Evolutionary conservation across 352 stramenopile species (phyloP), one percentile per base, ranked within the genome.

Genomic region (Chrysophaeum taylorii): DNA sequence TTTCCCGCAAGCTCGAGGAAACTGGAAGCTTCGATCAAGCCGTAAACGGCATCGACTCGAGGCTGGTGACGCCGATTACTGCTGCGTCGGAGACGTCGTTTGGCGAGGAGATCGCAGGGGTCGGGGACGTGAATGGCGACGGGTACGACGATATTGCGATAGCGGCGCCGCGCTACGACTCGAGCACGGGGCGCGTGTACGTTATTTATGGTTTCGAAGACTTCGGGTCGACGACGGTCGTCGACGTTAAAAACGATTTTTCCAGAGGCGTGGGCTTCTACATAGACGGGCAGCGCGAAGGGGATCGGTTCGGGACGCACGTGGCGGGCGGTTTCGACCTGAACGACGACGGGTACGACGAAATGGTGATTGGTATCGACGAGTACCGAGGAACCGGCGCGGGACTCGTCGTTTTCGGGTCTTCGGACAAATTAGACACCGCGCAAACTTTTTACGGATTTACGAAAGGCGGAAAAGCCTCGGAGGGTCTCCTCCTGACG

Each of bases 41-140:
- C 2, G 27, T 66, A 18, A 33, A 66, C 57, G 31, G 9, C 9
- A 9, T 66, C 31, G 36, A 45, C n/a, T 27, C 31, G 14, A 14
- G 41, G 12, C 16, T 66, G 31, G 27, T 66, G 7, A 27, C 45
- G 33, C 31, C 12, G 1, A 66, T 45, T 23, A 64, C 53, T 5
- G 35, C 41, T 33, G 33, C 41, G 16, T 35, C 21, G 36, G 57
- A 66, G 12, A 33, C 16, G 23, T 31, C 14, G 14, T 66, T 66
- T 66, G 57, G 33, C 5, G 15, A 27, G 31, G 33, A 66, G 36
- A 35, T 68, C 5, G 14, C 68, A 16, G 18, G 35, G 16, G 68
- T 35, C 12, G 57, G 68, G 2, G 48, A 72, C 36, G 33, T 72
- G 2, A 50, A 72, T n/a, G 64, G 64, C 2, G 64, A 70, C 29